Percentiles rank a stretch among this genome's conserved stretches.
These are phyloP conservation scores for Wickerhamiella sergipiensis DNA, from an alignment of 805 yeast species.

Conservation along the genomic window DNA sequence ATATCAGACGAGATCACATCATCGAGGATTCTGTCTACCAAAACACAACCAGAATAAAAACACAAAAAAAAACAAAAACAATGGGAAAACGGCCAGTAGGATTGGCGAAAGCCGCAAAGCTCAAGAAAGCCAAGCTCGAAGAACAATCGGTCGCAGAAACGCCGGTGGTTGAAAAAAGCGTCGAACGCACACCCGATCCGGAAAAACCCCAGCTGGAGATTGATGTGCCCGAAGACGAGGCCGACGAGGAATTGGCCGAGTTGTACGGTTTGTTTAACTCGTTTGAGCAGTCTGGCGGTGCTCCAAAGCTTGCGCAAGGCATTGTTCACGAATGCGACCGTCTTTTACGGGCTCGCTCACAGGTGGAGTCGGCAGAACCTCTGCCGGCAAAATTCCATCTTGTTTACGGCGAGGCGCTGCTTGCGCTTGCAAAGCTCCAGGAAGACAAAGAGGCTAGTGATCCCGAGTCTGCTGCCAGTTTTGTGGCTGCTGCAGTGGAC, in stretches of 20 bases:
- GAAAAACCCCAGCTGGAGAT: constrained; percentile 38
- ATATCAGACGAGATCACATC: constrained; percentile 1
- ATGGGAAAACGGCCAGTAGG: constrained; percentile 56
- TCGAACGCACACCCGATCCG: constrained; percentile 4
- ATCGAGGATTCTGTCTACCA: no score
- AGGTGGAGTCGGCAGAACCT: constrained; percentile 16
- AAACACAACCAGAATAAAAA: no score
- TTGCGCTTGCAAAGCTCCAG: constrained; percentile 22
- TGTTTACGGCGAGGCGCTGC: constrained; percentile 53
- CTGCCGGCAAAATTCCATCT: constrained; percentile 41
- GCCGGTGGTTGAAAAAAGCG: constrained; percentile 9
- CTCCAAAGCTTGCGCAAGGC: constrained; percentile 37
- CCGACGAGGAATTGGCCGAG: constrained; percentile 70
- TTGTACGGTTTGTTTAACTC: constrained; percentile 59
- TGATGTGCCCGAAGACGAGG: constrained; percentile 56
- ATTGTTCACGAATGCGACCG: constrained; percentile 88
- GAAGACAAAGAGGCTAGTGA: constrained; percentile 9
- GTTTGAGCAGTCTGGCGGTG: constrained; percentile 42
- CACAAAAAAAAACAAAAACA: background rate
- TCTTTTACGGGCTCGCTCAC: constrained; percentile 29
- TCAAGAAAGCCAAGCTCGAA: constrained; percentile 21
- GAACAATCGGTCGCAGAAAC: background rate
- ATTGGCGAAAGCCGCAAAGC: constrained; percentile 43
- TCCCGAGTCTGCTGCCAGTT: constrained; percentile 34
- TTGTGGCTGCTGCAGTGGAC: constrained; percentile 59